A percentile compares a stretch with the other conserved stretches of the same genome.
Evolutionary conservation across 129 eudicot genomes (phyloP).

Genomic region (Glebionis coronaria): DNA sequence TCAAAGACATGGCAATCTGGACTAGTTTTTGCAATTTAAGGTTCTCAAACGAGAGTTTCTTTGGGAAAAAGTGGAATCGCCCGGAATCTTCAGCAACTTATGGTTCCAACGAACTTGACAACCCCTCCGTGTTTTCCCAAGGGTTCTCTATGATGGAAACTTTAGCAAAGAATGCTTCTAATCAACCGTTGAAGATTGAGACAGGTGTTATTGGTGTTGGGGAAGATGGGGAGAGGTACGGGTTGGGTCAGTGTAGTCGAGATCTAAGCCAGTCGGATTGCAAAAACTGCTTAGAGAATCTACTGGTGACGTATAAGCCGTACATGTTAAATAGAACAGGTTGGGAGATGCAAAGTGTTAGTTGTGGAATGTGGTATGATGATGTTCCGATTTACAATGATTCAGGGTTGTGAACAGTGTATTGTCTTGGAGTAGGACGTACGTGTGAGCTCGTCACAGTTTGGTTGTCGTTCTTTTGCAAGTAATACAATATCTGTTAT

Average conservation of each 20-base stretch:
- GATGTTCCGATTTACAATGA: no score
- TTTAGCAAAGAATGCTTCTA: constrained; percentile 19
- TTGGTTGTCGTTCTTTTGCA: no score
- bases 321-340: constrained; percentile 19
- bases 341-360: constrained; percentile 32
- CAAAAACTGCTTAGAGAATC: constrained; percentile 24
- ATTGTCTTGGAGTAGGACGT: no score
- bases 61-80: no score
- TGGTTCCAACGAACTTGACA: constrained; percentile 2
- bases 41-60: no score
- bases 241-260: constrained; percentile 34
- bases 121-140: constrained; percentile 20
- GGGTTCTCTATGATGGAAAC: constrained; percentile 32
- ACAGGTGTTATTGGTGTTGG: constrained; percentile 20
- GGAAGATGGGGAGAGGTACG: constrained; percentile 23
- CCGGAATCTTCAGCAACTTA: no score
- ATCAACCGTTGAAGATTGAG: constrained; percentile 29
- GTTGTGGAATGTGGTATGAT: constrained; percentile 39
- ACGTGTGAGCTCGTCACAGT: no score
- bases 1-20: no score
- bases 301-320: constrained; percentile 2
- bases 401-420: no score
- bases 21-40: no score
- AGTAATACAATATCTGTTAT: not conserved
- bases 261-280: constrained; percentile 29